Evolutionary conservation across 306 rosid species (phyloP), one percentile per base, ranked within the genome.

Genomic region (Senna siamea): DNA sequence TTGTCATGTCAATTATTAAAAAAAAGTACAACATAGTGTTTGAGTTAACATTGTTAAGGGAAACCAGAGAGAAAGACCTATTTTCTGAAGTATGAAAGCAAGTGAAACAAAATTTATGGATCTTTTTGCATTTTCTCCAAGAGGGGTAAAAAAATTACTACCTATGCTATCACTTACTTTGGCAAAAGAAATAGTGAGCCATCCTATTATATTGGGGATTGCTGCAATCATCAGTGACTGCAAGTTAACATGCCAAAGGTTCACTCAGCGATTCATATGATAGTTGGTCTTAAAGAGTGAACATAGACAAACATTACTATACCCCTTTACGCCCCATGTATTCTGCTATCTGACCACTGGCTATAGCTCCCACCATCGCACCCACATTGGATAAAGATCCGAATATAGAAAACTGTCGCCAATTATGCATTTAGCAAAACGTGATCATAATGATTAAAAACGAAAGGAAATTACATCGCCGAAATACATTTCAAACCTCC

Each of bases 311-410:
- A 59, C 34, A n/a, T 7, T 52, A 12, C 32, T 76, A 52, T 91
- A 91, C 97, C 90, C 97, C 97, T 84, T 91, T 91, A 26, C 97
- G 88, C 6, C 97, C 97, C 0, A 87, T 73, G 56, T 84, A 89
- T 63, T 91, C 97, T 60, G 96, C 83, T 62, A 91, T 87, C 81
- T 91, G 97, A 75, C 97, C 97, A 81, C 97, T 91, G 2, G 95
- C 86, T 61, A 91, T 84, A 64, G 97, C 97, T 34, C 97, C 97
- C 67, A 91, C 91, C 97, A 91, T 87, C 0, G 97, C 95, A 30
- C 97, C 97, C 70, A 91, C 97, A 69, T 91, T 91, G 15, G 97
- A 87, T 44, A 91, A 81, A 62, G 97, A 91, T 69, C 97, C 97
- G 57, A 91, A 89, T 66, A 87, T 0, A 65, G 97, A 91, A 61